Conservation (phyloP, 805 yeast species). For the Kodamaea hsintzibuensis region DNA sequence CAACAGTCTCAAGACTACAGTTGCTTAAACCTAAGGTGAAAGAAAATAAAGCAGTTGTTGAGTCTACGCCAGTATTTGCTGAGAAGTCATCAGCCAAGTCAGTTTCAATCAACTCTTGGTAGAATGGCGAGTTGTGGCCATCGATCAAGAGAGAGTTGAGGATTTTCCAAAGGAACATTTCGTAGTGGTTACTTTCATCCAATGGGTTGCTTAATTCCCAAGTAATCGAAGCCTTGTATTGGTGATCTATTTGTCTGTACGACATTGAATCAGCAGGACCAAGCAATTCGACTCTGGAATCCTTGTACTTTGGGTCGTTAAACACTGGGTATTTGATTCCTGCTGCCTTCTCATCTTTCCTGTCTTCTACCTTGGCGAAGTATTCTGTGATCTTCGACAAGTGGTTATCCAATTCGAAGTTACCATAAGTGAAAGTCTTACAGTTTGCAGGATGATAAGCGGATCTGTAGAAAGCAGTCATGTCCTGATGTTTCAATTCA, state of each 20-base stretch:
- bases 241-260: slow-evolving; percentile 63
- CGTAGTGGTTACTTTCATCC: slow-evolving; percentile 52
- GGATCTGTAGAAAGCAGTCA: slow-evolving; percentile 69
- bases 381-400: slow-evolving; percentile 55
- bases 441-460: slow-evolving; percentile 92
- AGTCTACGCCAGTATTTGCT: slow-evolving; percentile 85
- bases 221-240: slow-evolving; percentile 78
- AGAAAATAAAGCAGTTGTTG: slow-evolving; percentile 71
- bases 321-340: slow-evolving; percentile 50
- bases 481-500: slow-evolving; percentile 67
- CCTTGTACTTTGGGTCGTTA: slow-evolving; percentile 21
- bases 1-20: slow-evolving; percentile 45
- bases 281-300: slow-evolving; percentile 27
- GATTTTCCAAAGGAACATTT: slow-evolving; percentile 69
- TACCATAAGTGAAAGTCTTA: slow-evolving; percentile 84
- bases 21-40: slow-evolving; percentile 89
- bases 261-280: slow-evolving; percentile 75
- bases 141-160: slow-evolving; percentile 73
- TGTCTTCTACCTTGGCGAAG: slow-evolving; percentile 45
- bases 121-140: slow-evolving; percentile 90
- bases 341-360: slow-evolving; percentile 24
- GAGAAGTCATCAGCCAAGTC: slow-evolving; percentile 85
- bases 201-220: slow-evolving; percentile 82
- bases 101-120: slow-evolving; percentile 81
- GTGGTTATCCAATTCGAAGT: slow-evolving; percentile 62